These are phyloP conservation scores for Martiniozyma abietophila DNA, from an alignment of 805 yeast genomes.

Conservation along the genomic window DNA sequence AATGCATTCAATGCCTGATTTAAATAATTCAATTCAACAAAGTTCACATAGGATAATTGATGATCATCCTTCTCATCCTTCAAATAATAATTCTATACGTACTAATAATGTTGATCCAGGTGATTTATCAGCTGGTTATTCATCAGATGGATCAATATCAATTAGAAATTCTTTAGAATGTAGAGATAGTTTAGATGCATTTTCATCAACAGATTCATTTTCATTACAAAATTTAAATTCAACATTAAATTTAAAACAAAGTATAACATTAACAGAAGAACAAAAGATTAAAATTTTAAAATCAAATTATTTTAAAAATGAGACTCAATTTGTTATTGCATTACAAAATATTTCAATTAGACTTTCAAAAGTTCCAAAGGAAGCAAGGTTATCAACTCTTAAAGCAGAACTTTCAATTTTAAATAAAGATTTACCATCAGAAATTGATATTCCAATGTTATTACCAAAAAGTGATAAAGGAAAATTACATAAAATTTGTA, in stretches of 20 bases:
- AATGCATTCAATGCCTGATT: conserved; percentile 13
- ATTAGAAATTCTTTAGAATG: conserved; percentile 26
- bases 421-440: conserved; percentile 84
- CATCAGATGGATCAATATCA: conserved; percentile 22
- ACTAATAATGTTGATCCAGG: too few relatives aligned
- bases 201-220: conserved; percentile 10
- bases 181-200: conserved; percentile 24
- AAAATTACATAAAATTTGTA: conserved; percentile 66
- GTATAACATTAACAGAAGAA: conserved; percentile 16
- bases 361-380: conserved; percentile 82
- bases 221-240: neutral
- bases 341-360: conserved; percentile 81
- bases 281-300: conserved; percentile 49
- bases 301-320: conserved; percentile 79
- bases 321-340: conserved; percentile 87
- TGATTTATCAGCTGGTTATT: conserved; percentile 12
- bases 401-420: conserved; percentile 84
- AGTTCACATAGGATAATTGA: too few relatives aligned
- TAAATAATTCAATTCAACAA: conserved; percentile 8
- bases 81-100: too few relatives aligned
- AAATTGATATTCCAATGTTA: conserved; percentile 85
- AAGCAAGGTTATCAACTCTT: conserved; percentile 80
- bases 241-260: conserved; percentile 12
- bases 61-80: too few relatives aligned
- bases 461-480: conserved; percentile 67